Conservation (phyloP, 805 yeast species). For the Spathaspora girioi region DNA sequence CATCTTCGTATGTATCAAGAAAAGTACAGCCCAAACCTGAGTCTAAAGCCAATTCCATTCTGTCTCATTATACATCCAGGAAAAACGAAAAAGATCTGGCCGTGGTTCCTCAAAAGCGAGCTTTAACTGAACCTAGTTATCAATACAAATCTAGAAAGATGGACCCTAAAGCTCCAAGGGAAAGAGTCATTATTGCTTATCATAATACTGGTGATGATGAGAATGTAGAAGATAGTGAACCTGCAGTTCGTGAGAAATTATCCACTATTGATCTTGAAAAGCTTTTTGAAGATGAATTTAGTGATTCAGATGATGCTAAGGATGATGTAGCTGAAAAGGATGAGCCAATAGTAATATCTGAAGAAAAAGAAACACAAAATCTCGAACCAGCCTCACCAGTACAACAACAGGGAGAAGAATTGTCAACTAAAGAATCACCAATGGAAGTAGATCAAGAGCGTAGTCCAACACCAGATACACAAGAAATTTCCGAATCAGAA, state of each 20-base stretch:
- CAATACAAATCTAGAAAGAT: constrained; percentile 36
- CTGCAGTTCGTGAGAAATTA: constrained; percentile 3
- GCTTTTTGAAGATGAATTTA: constrained; percentile 24
- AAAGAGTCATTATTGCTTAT: constrained; percentile 33
- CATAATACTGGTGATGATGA: constrained; percentile 8
- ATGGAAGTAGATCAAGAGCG: background rate
- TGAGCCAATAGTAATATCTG: constrained; percentile 9
- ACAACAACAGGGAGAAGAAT: constrained; percentile 1
- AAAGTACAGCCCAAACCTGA: constrained; percentile 11
- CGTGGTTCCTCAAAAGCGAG: constrained; percentile 8
- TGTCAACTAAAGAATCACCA: constrained; percentile 1
- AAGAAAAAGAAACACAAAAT: constrained; percentile 4
- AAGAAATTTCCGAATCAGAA: background rate
- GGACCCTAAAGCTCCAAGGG: constrained; percentile 26
- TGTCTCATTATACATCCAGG: constrained; percentile 16
- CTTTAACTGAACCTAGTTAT: constrained; percentile 14
- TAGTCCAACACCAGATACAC: constrained; percentile 4
- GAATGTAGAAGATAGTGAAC: constrained; percentile 8
- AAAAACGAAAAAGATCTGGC: constrained; percentile 16
- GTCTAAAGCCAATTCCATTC: constrained; percentile 4
- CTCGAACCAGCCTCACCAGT: background rate
- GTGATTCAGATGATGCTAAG: constrained; percentile 11
- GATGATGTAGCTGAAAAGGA: constrained; percentile 6
- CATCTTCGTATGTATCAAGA: constrained; percentile 29
- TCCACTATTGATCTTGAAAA: constrained; percentile 23